Base-by-base conservation (phyloP, 2,329 filamentous ascomycete species). In the Fusarium nisikadoi region DNA sequence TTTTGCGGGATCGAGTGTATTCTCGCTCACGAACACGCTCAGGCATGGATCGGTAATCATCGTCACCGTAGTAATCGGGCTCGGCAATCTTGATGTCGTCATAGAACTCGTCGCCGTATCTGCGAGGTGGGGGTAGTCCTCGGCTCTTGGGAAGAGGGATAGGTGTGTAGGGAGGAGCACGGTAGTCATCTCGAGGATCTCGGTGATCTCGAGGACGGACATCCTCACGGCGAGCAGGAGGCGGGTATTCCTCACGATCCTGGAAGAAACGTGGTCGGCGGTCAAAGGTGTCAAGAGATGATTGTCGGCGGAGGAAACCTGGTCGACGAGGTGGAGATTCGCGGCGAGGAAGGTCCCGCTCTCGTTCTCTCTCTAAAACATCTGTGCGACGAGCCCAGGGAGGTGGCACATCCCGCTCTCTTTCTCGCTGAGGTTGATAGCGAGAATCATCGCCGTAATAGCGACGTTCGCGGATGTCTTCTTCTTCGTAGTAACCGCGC, bases 221-320 rank as follows among this genome's bases (percentile, higher is more conserved):
- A 65, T 85, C 87, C 60, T 84, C 83, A 8, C 84, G 80, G 59
- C 85, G 81, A 16, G 84, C 85, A 4, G 90, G 89, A n/a, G 88
- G 85, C n/a, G 87, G 86, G 74, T 91, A 90, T 68, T 92, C 90
- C 56, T 90, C 88, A 25, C 86, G 83, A 41, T 91, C 86, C 59
- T 85, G 85, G 73, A 86, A 84, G 54, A 80, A 79, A 6, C 82
- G 78, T 36, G 71, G 71, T 33, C 90, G 90, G 53, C 94, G 91
- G 81, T 98, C 95, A 79, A 94, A 97, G 0, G 93, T 97, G 80
- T 97, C 95, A 42, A 97, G 86, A 57, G 94, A 97, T 19, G 94
- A 97, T 80, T 97, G 94, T 46, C 95, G 90, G 64, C 95, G 89
- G 55, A 96, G 78, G 71, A 95, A 86, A 35, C 86, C 77, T 5